Evolutionary conservation across 164 flowering plant genomes (phyloP).

Genomic region (Warburgia ugandensis): DNA sequence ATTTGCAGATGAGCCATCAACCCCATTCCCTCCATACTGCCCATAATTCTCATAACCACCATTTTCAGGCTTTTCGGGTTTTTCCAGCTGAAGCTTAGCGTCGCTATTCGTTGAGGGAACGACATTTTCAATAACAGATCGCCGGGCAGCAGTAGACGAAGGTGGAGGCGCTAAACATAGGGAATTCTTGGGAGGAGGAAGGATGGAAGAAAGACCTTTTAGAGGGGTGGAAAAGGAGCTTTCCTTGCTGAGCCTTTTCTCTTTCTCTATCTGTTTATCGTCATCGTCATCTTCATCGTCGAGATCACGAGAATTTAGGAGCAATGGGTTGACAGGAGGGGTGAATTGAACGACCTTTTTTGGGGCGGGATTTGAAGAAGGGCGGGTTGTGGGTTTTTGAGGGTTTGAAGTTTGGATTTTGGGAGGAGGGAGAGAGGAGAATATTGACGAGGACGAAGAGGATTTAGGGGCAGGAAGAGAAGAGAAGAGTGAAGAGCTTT

Average conservation of each 20-base stretch:
- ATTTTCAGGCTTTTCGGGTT: not conserved
- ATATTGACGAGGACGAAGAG: constrained; percentile 20
- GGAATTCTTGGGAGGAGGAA: constrained; percentile 72
- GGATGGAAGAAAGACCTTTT: constrained; percentile 44
- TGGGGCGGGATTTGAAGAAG: constrained; percentile 17
- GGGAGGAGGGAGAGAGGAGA: constrained; percentile 41
- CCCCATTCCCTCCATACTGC: constrained; percentile 11
- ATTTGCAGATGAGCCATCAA: constrained; percentile 11
- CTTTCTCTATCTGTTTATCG: constrained; percentile 26
- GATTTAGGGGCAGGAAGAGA: constrained; percentile 6
- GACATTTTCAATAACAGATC: constrained; percentile 47
- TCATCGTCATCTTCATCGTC: constrained; percentile 32
- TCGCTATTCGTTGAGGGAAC: constrained; percentile 12
- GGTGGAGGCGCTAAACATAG: constrained; percentile 35
- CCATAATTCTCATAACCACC: constrained; percentile 5
- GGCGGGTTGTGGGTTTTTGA: not conserved
- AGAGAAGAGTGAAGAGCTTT: constrained; percentile 6
- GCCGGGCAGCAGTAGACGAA: constrained; percentile 37
- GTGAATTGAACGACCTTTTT: constrained; percentile 61
- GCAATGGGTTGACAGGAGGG: constrained; percentile 37
- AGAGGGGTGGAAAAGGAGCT: constrained; percentile 21
- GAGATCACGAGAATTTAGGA: constrained; percentile 2
- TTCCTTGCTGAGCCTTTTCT: constrained; percentile 24
- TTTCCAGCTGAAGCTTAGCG: not conserved
- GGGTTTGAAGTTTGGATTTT: constrained; percentile 16